Percentiles rank a stretch among this genome's conserved stretches.
phyloP scores from a whole-genome alignment of 257 asterid species.

The Solanum tacnaense region DNA sequence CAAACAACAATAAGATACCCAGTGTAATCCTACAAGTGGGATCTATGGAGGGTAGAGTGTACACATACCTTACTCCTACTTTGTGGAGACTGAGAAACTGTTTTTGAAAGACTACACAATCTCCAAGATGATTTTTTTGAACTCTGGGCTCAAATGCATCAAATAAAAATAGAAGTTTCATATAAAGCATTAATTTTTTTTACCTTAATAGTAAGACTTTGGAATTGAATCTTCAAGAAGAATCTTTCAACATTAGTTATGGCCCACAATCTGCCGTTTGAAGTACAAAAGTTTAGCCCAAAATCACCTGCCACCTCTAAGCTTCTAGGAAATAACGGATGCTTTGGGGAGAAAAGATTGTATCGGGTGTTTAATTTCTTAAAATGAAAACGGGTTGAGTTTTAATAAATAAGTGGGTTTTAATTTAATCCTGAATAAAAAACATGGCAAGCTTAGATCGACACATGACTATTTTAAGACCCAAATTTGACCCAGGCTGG shows the following conservation, averaged over 20 bases:
- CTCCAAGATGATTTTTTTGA: too few species aligned
- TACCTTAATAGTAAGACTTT: background rate
- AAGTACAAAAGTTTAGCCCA: background rate
- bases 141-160: background rate
- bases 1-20: background rate
- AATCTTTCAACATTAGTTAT: background rate
- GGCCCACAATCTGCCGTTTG: background rate
- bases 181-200: background rate
- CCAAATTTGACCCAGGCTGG: background rate
- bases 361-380: background rate
- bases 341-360: background rate
- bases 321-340: background rate
- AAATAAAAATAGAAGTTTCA: background rate
- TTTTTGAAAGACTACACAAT: background rate
- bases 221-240: background rate
- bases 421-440: background rate
- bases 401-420: background rate
- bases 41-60: background rate
- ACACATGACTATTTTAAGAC: background rate
- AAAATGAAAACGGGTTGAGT: background rate
- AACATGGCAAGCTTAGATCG: background rate
- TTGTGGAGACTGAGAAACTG: background rate
- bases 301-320: background rate
- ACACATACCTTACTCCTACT: background rate
- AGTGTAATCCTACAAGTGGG: background rate